Evolutionary conservation across 2,329 filamentous ascomycete genomes (phyloP).

Genomic region (Periconia digitata): DNA sequence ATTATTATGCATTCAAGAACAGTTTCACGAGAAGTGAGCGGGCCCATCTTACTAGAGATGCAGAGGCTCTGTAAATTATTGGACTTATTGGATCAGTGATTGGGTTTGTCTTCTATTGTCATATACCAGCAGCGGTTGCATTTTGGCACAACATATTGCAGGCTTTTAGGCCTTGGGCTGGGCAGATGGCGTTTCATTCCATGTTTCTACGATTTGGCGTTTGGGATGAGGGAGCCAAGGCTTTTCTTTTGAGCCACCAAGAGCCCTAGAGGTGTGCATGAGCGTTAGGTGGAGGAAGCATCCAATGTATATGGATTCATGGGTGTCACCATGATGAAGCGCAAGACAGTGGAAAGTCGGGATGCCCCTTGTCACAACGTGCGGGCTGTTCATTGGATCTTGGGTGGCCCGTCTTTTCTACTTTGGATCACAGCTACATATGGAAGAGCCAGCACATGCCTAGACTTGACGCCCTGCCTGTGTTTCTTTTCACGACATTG

Average conservation of each 20-base stretch:
- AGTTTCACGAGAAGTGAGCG: constrained; percentile 1
- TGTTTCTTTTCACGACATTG: neutral
- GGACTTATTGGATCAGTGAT: constrained; percentile 1
- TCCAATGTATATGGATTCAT: neutral
- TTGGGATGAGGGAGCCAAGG: constrained; percentile 8
- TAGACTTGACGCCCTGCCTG: neutral
- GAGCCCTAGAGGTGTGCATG: constrained; percentile 35
- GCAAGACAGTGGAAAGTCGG: neutral
- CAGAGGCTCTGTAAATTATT: constrained; percentile 19
- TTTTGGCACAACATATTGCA: constrained; percentile 28
- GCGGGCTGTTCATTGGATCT: neutral
- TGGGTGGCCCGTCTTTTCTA: neutral
- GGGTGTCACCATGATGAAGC: neutral
- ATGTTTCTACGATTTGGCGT: constrained; percentile 21
- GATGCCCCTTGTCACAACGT: neutral
- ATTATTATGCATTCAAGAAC: constrained; percentile 30
- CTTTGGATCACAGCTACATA: neutral
- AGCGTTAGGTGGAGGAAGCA: constrained; percentile 7
- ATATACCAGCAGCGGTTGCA: constrained; percentile 36
- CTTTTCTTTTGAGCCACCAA: constrained; percentile 26
- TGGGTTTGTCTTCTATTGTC: constrained; percentile 16
- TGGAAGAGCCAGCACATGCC: neutral
- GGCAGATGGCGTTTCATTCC: constrained; percentile 28
- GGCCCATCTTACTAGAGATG: constrained; percentile 31
- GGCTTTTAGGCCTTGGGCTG: constrained; percentile 29